Evolutionary conservation across 2,329 filamentous ascomycete genomes (phyloP).

Genomic region (Clonostachys solani): DNA sequence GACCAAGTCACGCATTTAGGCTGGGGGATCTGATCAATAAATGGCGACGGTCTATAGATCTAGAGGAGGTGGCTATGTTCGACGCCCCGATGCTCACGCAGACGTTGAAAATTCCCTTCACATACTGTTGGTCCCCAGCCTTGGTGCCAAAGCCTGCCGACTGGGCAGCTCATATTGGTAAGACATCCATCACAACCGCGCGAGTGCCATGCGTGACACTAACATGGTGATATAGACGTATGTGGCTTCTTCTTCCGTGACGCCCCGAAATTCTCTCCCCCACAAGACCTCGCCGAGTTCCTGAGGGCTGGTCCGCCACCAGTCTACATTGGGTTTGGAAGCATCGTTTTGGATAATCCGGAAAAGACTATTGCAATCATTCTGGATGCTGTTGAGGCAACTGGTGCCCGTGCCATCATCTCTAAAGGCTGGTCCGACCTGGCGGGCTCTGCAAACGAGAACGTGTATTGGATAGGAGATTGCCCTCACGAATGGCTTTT

Average conservation of each 20-base stretch:
- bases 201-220: background rate
- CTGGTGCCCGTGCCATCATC: slow-evolving; percentile 56
- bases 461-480: slow-evolving; percentile 58
- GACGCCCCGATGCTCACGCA: slow-evolving; percentile 58
- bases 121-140: slow-evolving; percentile 67
- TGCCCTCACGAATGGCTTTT: slow-evolving; percentile 66
- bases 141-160: slow-evolving; percentile 61
- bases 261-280: slow-evolving; percentile 31
- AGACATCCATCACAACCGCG: background rate
- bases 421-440: slow-evolving; percentile 63
- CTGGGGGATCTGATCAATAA: slow-evolving; percentile 70
- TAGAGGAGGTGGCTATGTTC: slow-evolving; percentile 60
- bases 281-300: slow-evolving; percentile 48
- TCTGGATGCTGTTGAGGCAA: slow-evolving; percentile 50
- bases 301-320: slow-evolving; percentile 53
- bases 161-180: slow-evolving; percentile 46
- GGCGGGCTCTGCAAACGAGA: slow-evolving; percentile 43
- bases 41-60: slow-evolving; percentile 57
- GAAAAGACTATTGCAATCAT: slow-evolving; percentile 52
- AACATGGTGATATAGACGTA: slow-evolving; percentile 5
- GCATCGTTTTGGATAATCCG: slow-evolving; percentile 61
- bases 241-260: slow-evolving; percentile 15
- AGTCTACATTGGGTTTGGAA: slow-evolving; percentile 64
- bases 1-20: too few species aligned
- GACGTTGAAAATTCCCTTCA: slow-evolving; percentile 59